Base-by-base conservation (phyloP, 169 alveolate species). In the Besnoitia besnoiti region DNA sequence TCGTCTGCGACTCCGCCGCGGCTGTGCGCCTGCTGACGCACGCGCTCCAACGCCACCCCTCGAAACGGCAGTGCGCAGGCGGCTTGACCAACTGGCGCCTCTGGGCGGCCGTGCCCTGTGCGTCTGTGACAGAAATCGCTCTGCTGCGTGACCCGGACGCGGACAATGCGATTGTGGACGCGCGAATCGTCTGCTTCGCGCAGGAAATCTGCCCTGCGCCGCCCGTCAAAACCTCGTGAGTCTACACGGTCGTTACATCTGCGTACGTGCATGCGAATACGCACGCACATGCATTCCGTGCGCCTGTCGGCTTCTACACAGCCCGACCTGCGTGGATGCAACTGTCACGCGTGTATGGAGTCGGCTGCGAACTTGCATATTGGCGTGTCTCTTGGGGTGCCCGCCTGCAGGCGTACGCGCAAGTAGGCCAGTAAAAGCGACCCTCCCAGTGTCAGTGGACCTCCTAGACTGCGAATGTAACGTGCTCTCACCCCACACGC, bases 31-130 rank as follows among this genome's bases (percentile, higher is more conserved):
- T 62, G 14, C n/a, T 62, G 33, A 62, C 79, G 33, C 79, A 62
- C 19, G 10, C 79, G 7, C 39, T 62, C 35, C 42, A 62, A 10
- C 10, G 19, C 5, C 24, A 14, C 55, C 5, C 5, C 5, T 5
- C 24, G 14, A 49, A 49, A 62, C 5, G 79, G 14, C 35, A 7
- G 79, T 7, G 37, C 35, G 39, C 14, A 7, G 10, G 42, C 39
- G 7, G 14, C 79, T 21, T 33, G 37, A 21, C 10, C 4, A 62
- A 7, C 39, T 7, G 37, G 79, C 39, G 7, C 42, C 7, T 62
- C n/a, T 62, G 79, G 79, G 79, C 37, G 14, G 79, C 35, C n/a
- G 79, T 62, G 33, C 79, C 79, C n/a, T 62, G 42, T 30, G 79
- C 35, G 12, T 10, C 35, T 21, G 33, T 62, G 79, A 62, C 79